Conservation (phyloP, 768 basidiomycete species). For the Piloderma croceum region DNA sequence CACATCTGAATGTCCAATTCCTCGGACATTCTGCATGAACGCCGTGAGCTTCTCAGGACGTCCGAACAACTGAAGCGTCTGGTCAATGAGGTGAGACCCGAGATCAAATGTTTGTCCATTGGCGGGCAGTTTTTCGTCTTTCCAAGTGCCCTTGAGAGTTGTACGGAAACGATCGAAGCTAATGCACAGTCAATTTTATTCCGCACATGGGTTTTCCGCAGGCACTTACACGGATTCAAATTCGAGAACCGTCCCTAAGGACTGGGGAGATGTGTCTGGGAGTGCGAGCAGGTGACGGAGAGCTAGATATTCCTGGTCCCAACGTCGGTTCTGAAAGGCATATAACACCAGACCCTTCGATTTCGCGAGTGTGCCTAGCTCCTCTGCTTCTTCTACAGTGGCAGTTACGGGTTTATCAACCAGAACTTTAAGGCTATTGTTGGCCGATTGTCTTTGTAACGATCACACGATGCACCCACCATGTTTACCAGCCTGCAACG, state of each 20-base stretch:
- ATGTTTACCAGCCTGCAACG: constrained; percentile 66
- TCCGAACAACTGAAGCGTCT: constrained; percentile 71
- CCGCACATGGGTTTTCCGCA: too few species aligned
- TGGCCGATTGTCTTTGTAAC: not conserved
- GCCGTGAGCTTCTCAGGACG: constrained; percentile 63
- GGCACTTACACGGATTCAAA: constrained; percentile 67
- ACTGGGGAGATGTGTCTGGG: constrained; percentile 44
- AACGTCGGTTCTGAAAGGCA: constrained; percentile 70
- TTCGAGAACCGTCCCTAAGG: constrained; percentile 58
- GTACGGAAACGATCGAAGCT: constrained; percentile 76
- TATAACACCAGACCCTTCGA: constrained; percentile 60
- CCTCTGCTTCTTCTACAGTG: constrained; percentile 49
- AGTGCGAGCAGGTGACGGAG: constrained; percentile 53
- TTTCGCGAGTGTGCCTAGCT: constrained; percentile 55
- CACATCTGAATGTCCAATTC: constrained; percentile 56
- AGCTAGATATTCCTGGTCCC: constrained; percentile 74
- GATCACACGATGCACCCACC: constrained; percentile 33
- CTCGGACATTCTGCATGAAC: constrained; percentile 63
- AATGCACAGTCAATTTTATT: too few species aligned
- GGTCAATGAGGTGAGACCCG: constrained; percentile 77
- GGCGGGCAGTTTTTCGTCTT: constrained; percentile 58
- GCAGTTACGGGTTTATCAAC: constrained; percentile 78
- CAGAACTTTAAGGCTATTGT: constrained; percentile 41
- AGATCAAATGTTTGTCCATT: constrained; percentile 72
- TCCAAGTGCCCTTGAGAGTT: constrained; percentile 69